Evolutionary conservation across 345 rosid genomes (phyloP).

Genomic region (Heritiera fomes): DNA sequence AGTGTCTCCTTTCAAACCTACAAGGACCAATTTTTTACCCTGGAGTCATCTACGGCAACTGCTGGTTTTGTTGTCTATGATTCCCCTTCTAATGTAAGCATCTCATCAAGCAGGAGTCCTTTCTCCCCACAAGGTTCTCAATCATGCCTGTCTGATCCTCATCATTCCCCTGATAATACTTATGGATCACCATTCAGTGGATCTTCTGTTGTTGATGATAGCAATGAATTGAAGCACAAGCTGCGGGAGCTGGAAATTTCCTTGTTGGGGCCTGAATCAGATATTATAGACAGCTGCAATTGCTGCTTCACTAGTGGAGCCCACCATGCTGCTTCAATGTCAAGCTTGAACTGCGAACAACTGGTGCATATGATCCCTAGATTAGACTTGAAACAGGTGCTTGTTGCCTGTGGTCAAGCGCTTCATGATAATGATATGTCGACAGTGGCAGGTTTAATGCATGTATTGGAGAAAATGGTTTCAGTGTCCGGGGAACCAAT

Average conservation of each 20-base stretch:
- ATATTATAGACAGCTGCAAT: conserved; percentile 43
- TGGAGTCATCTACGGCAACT: conserved; percentile 71
- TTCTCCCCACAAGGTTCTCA: conserved; percentile 86
- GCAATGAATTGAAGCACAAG: conserved; percentile 52
- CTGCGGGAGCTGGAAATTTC: conserved; percentile 67
- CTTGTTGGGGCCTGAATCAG: conserved; percentile 65
- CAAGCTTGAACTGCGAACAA: conserved; percentile 49
- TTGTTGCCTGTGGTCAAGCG: conserved; percentile 65
- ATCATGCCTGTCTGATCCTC: conserved; percentile 71
- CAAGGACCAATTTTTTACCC: conserved; percentile 67
- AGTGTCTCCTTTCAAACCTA: conserved; percentile 42
- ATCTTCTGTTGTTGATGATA: conserved; percentile 57
- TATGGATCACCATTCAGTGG: conserved; percentile 89
- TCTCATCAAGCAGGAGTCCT: conserved; percentile 62
- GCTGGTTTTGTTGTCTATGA: conserved; percentile 46
- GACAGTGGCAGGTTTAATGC: conserved; percentile 57
- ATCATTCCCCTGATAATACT: conserved; percentile 62
- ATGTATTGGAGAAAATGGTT: conserved; percentile 78
- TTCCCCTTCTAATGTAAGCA: conserved; percentile 68
- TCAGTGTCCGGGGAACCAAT: conserved; percentile 84
- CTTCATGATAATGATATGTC: conserved; percentile 48
- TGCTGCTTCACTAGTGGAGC: conserved; percentile 49
- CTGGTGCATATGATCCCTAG: conserved; percentile 56
- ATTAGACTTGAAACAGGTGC: conserved; percentile 59
- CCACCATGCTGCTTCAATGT: conserved; percentile 34